These are phyloP conservation scores for Acer campestre DNA, from an alignment of 345 rosid species.

Conservation along the genomic window DNA sequence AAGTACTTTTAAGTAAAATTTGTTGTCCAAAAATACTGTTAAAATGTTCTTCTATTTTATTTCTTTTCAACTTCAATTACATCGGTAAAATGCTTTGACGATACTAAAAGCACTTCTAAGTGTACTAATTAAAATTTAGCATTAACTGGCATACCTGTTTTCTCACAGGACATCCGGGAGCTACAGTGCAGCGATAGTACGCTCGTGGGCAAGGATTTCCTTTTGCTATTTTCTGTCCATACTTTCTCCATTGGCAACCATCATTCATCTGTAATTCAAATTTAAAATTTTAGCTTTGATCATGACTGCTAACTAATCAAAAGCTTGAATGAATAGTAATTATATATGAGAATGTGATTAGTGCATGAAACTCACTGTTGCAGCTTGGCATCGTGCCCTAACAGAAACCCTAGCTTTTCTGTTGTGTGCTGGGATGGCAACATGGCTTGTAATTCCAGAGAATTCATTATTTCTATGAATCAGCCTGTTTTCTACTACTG, in stretches of 20 bases:
- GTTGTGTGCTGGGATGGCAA: constrained; percentile 36
- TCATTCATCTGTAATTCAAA: constrained; percentile 60
- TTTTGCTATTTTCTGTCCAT: constrained; percentile 91
- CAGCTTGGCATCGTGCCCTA: constrained; percentile 49
- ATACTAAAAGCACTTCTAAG: background rate
- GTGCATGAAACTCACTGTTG: constrained; percentile 39
- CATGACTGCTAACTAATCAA: background rate
- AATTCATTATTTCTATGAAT: constrained; percentile 32
- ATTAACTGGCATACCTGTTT: constrained; percentile 62
- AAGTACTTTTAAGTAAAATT: background rate
- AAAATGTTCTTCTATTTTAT: no score
- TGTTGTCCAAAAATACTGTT: background rate
- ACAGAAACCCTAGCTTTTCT: constrained; percentile 65
- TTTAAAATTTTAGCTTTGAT: background rate
- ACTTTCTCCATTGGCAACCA: constrained; percentile 97
- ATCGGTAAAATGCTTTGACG: background rate
- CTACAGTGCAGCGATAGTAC: constrained; percentile 78
- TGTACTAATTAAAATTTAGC: background rate
- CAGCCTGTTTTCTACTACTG: constrained; percentile 20
- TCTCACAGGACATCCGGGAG: constrained; percentile 68
- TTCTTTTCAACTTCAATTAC: background rate
- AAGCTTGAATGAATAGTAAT: background rate
- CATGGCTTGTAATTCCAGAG: constrained; percentile 36
- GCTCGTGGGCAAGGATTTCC: constrained; percentile 93
- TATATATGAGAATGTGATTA: background rate